phyloP scores from a whole-genome alignment of 2,329 filamentous ascomycete genomes.

The Colletotrichum karsti region DNA sequence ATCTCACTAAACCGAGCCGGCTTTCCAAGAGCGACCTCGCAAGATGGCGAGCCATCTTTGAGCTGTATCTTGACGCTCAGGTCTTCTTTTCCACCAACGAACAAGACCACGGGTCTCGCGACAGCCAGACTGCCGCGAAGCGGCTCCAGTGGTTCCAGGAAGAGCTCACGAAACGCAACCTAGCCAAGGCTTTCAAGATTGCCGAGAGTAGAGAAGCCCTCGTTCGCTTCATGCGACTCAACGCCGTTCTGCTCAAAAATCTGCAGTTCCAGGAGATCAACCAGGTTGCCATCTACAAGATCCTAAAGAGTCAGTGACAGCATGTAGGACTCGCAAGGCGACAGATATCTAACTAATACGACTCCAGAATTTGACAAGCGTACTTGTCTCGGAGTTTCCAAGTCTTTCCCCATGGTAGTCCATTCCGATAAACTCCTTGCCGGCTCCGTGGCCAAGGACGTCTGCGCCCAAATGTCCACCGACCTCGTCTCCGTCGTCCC shows the following conservation, averaged over 20 bases:
- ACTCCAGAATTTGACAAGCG: slow-evolving; percentile 84
- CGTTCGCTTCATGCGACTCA: slow-evolving; percentile 75
- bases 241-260: slow-evolving; percentile 78
- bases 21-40: slow-evolving; percentile 74
- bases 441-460: slow-evolving; percentile 75
- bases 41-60: slow-evolving; percentile 83
- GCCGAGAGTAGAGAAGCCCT: slow-evolving; percentile 72
- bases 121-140: slow-evolving; percentile 70
- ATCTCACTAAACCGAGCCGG: slow-evolving; percentile 69
- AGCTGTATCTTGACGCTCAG: slow-evolving; percentile 80
- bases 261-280: slow-evolving; percentile 89
- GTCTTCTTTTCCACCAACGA: slow-evolving; percentile 86
- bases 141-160: slow-evolving; percentile 77
- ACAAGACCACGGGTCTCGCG: slow-evolving; percentile 72
- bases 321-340: slow-evolving; percentile 21
- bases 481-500: slow-evolving; percentile 79
- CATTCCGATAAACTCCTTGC: slow-evolving; percentile 69
- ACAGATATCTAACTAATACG: neutral
- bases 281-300: slow-evolving; percentile 79
- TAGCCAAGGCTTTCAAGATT: slow-evolving; percentile 71
- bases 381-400: slow-evolving; percentile 76
- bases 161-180: slow-evolving; percentile 68
- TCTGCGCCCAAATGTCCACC: slow-evolving; percentile 78
- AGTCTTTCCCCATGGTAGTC: slow-evolving; percentile 68
- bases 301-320: slow-evolving; percentile 75